Base-by-base conservation (phyloP, 2,329 filamentous ascomycete species). In the Herpotrichia juniperi region DNA sequence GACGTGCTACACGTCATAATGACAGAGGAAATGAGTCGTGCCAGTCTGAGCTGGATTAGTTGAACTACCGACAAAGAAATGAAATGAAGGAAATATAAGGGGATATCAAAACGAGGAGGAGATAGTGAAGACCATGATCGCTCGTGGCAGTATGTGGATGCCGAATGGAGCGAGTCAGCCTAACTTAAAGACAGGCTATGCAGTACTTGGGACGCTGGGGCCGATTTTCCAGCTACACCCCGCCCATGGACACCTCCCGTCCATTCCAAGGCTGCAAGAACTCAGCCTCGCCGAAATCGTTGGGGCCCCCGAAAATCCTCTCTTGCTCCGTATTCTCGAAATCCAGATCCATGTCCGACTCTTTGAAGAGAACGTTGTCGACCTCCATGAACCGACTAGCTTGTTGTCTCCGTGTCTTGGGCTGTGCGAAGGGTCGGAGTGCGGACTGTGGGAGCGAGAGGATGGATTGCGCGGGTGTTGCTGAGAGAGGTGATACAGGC, bases 221-320 rank as follows among this genome's bases (percentile, higher is more conserved):
- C 21, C 19, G 37, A 24, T 8, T 40, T 40, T 40, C 17, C 14
- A 7, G 19, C 21, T 40, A 73, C 8, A 71, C 53, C n/a, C 67
- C 70, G 14, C 67, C 58, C 71, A 73, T 74, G 16, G 62, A 61
- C 7, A 73, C 61, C 46, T 74, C 71, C 5, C 55, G 31, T 9
- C 52, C 59, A 4, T 50, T 37, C 61, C 63, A 65, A 2, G 70
- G 70, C 52, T 56, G 59, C 56, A 79, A 51, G 43, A 91, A 91
- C 1, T 83, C 79, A 0, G 88, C 88, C 52, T 91, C 88, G 51
- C 82, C 86, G 68, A 91, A 91, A 67, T 91, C 87, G 46, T 58
- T 73, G 73, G 56, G 71, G 54, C 57, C 67, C 35, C 51, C 64
- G 59, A 53, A 58, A 51, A 66, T 69, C 62, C 46, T 76, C 61